Evolutionary conservation across 805 yeast genomes (phyloP).

Genomic region (Saccharomyces paradoxus): DNA sequence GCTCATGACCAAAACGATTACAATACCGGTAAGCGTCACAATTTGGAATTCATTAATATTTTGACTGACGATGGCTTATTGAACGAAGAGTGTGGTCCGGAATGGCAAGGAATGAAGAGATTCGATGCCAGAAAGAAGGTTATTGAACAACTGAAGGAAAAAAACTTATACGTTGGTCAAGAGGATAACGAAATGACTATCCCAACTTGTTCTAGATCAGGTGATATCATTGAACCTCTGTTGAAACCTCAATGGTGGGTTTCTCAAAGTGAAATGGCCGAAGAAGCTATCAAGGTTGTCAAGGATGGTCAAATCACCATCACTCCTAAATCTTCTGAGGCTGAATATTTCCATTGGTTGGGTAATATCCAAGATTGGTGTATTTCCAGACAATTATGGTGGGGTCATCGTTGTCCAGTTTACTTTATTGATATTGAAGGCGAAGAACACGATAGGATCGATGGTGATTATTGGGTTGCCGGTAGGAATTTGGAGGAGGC

Average conservation of each 20-base stretch:
- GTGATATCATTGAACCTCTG: constrained; percentile 92
- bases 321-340: constrained; percentile 81
- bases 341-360: constrained; percentile 92
- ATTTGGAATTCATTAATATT: constrained; percentile 80
- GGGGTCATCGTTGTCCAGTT: constrained; percentile 98
- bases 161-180: constrained; percentile 73
- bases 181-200: constrained; percentile 92
- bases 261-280: constrained; percentile 79
- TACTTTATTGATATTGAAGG: constrained; percentile 82
- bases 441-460: constrained; percentile 47
- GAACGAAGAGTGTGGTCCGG: constrained; percentile 82
- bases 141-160: constrained; percentile 66
- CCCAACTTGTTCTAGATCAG: constrained; percentile 92
- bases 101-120: constrained; percentile 84
- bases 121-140: constrained; percentile 87
- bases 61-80: constrained; percentile 85
- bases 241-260: constrained; percentile 99
- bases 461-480: constrained; percentile 80
- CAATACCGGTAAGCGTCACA: constrained; percentile 89
- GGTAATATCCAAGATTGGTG: constrained; percentile 98
- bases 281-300: constrained; percentile 78
- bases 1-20: constrained; percentile 98
- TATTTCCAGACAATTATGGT: constrained; percentile 88
- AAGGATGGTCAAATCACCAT: constrained; percentile 72
- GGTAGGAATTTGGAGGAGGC: constrained; percentile 85